Percentiles rank a stretch among this genome's conserved stretches.
These are phyloP conservation scores for Endoconidiophora laricicola DNA, from an alignment of 2,329 filamentous ascomycete genomes.

Conservation along the genomic window DNA sequence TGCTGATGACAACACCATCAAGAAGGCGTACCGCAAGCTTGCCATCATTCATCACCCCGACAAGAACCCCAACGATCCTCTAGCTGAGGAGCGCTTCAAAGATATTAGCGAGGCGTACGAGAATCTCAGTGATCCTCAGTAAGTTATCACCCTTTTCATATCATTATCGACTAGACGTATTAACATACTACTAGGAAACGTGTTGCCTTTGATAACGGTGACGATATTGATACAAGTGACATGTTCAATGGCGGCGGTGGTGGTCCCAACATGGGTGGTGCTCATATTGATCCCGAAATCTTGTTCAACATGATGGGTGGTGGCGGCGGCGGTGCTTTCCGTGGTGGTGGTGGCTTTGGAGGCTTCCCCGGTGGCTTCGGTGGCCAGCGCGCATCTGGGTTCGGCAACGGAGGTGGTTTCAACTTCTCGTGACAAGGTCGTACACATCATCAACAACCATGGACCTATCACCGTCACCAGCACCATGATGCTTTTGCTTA, in stretches of 20 bases:
- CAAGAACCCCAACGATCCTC: constrained; percentile 80
- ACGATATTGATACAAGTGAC: constrained; percentile 75
- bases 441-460: neutral
- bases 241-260: constrained; percentile 56
- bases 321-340: constrained; percentile 34
- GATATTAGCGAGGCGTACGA: constrained; percentile 96
- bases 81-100: constrained; percentile 87
- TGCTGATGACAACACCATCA: constrained; percentile 70
- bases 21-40: constrained; percentile 90
- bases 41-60: constrained; percentile 92
- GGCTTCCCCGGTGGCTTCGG: constrained; percentile 30
- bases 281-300: constrained; percentile 59
- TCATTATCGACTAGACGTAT: constrained; percentile 15
- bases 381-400: constrained; percentile 31
- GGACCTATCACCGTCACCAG: neutral
- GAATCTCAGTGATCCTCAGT: constrained; percentile 83
- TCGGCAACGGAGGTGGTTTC: constrained; percentile 37
- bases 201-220: constrained; percentile 78
- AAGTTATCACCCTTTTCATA: constrained; percentile 30
- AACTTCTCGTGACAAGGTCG: constrained; percentile 28
- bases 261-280: constrained; percentile 43
- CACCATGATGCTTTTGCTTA: neutral
- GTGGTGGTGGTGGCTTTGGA: constrained; percentile 30
- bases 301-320: constrained; percentile 73
- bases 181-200: constrained; percentile 46